phyloP scores from a whole-genome alignment of 148 eudicot species.

The Hydrangea macrophylla region DNA sequence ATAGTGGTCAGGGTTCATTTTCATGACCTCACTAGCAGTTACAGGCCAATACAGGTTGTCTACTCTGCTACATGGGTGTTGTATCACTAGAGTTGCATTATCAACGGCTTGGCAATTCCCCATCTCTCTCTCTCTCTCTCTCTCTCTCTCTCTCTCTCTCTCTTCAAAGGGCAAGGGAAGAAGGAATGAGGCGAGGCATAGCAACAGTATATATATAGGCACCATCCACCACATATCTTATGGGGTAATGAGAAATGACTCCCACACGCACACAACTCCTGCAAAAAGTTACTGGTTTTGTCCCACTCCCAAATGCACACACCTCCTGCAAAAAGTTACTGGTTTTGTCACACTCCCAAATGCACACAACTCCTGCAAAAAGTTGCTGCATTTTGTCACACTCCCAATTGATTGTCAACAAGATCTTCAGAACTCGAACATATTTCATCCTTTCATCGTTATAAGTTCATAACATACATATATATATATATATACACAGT shows the following conservation, averaged over 20 bases:
- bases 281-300: too few species aligned
- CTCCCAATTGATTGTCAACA: neutral
- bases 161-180: conserved; percentile 6
- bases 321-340: too few species aligned
- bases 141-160: conserved; percentile 15
- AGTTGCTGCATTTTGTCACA: neutral
- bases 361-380: too few species aligned
- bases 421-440: too few species aligned
- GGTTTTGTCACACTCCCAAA: too few species aligned
- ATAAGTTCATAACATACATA: too few species aligned
- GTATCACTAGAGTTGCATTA: conserved; percentile 74
- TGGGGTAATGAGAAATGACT: neutral
- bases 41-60: conserved; percentile 60
- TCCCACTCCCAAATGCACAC: too few species aligned
- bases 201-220: conserved; percentile 16
- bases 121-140: conserved; percentile 39
- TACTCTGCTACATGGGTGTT: conserved; percentile 66
- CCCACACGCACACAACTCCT: too few species aligned
- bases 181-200: neutral
- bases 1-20: conserved; percentile 78
- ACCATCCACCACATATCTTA: neutral
- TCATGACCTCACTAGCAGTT: conserved; percentile 71
- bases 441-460: too few species aligned
- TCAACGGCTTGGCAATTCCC: conserved; percentile 98
- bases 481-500: too few species aligned